Evolutionary conservation across 495 filamentous ascomycete genomes (phyloP), one percentile per base, ranked within the genome.

Genomic region (Cudoniella acicularis): DNA sequence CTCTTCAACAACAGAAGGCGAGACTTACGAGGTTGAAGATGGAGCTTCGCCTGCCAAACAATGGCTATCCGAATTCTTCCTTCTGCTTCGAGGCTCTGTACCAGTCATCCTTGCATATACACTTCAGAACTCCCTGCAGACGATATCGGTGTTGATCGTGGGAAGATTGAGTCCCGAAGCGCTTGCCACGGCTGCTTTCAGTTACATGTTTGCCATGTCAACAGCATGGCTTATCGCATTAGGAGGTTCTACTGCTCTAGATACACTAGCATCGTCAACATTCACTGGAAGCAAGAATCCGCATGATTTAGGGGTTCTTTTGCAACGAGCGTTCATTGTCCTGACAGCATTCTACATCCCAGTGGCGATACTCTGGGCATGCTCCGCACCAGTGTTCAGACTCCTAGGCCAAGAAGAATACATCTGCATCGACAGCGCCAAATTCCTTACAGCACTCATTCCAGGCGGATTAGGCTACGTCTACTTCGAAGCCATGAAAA

Each of bases 121-220:
- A 0, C 80, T 96, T 4, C 92, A 96, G 67, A 96, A 92, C 70
- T 92, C 88, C 16, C 77, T 96, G 0, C 92, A 96, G 70, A 96
- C 92, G 0, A 69, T 88, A 18, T 94, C 91, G 0, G 88, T 96
- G 3, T 72, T 96, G 26, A 86, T 96, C 16, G 90, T 91, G 18
- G 92, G 92, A 20, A 84, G 90, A 10, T 76, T 90, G 9, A 91
- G 87, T 1, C 89, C 92, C 0, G 85, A 93, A 69, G 84, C 90
- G 18, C 76, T 97, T 9, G 88, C 92, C 1, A 88, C 88, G 0
- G 87, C 89, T 4, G 91, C 92, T 9, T 96, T 96, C 71, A 87
- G 88, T 0, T 90, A 93, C 73, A 92, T 96, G 92, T 97, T 96
- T 61, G 92, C 92, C 42, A 89, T 91, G 87, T 84, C 89, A 10